Evolutionary conservation across 176 grass and related monocot genomes (phyloP), one percentile per base, ranked within the genome.

Genomic region (Musa itinerans): DNA sequence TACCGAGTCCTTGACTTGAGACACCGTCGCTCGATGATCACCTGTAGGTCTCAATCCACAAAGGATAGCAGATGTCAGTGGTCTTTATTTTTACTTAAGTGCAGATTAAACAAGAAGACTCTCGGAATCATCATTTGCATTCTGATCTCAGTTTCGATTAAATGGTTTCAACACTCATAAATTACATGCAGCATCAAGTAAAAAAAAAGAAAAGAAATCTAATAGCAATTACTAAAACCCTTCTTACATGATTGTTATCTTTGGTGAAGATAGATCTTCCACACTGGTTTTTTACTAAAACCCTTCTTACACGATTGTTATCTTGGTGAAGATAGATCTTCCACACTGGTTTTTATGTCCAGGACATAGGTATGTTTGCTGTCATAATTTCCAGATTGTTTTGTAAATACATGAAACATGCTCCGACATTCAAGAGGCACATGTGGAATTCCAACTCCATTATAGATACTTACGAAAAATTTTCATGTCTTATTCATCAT

Each of bases 1-100:
- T 19, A 93, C 19, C 0, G 50, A 74, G 43, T 86, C 71, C 68
- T 94, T 84, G 57, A 99, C 86, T 91, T 88, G 91, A 22, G 87
- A 85, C 72, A 88, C 54, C 2, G 85, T 89, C 29, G 88, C 91
- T 17, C 85, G 76, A 53, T 85, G 74, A 34, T 81, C 23, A 50
- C 88, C 95, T 99, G 78, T 11, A 75, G 24, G 65, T 15, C 43
- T n/a, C 15, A 65, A 16, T 21, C n/a, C 58, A 76, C 43, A 17
- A 51, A 7, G 26, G 50, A 27, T 50, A 24, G 62, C 5, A 64
- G 62, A 11, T 13, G 10, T 24, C 16, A 69, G 15, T 69, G 50
- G 15, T 4, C 10, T 69, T 69, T 49, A 50, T 50, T 43, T 69
- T 50, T 11, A n/a, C 34, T 3, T 14, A 66, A 66, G 27, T 1